Evolutionary conservation across 1,284 basidiomycete species (phyloP), one percentile per base, ranked within the genome.

Genomic region (Trichosporon sp.): DNA sequence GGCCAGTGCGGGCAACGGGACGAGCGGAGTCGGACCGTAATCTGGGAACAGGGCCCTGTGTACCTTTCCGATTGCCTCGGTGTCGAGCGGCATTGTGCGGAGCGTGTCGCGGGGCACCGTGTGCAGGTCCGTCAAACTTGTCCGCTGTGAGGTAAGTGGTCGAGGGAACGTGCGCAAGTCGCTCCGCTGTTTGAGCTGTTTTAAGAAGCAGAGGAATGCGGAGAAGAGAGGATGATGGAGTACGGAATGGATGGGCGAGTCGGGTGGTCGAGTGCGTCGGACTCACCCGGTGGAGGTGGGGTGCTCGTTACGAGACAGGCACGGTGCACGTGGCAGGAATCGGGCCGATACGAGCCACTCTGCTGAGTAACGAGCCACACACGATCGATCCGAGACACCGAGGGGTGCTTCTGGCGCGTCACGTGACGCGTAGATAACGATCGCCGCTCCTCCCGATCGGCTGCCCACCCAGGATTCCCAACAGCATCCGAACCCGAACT

Each of bases 41-140:
- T 51, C 18, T 1, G 71, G 71, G 64, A 72, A 72, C 15, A 72
- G 63, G 4, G 71, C 71, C n/a, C 11, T 6, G 69, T 72, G 71
- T 3, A 67, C 66, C 38, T 51, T 62, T 15, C 60, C 60, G 4
- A 67, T 67, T 7, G 66, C 42, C 4, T 53, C 31, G 21, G 65
- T 66, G 65, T 62, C 60, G 25, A 66, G n/a, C 12, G 56, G 21
- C 53, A 42, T 38, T 4, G 4, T 42, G 38, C n/a, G 38, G 38
- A 42, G 38, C 38, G 15, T 5, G 38, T 42, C n/a, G 35, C 12
- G 15, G 35, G n/a, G n/a, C n/a, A n/a, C 35, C 4, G 9, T 38
- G 11, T 15, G 35, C 35, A 13, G 4, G 18, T 42, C 38, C 38
- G 38, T 42, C 38, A 42, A 18, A n/a, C 38, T 42, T 42, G 18